Evolutionary conservation across 345 rosid genomes (phyloP).

Genomic region (Gossypium mustelinum): DNA sequence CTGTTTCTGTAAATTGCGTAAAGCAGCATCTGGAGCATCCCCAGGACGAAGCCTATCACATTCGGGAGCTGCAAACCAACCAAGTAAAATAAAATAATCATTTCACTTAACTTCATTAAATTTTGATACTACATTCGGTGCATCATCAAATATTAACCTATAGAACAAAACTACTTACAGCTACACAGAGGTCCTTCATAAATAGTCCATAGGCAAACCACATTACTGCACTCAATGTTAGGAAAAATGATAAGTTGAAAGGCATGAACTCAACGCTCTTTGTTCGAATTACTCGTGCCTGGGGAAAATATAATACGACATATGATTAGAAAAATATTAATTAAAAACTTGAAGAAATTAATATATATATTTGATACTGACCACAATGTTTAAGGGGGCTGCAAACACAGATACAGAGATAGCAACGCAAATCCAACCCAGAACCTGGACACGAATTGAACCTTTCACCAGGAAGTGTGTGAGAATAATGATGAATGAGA

Average conservation of each 20-base stretch:
- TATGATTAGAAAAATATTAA: neutral
- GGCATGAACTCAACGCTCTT: slow-evolving; percentile 97
- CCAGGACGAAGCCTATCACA: slow-evolving; percentile 62
- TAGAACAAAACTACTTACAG: slow-evolving; percentile 43
- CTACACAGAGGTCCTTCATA: slow-evolving; percentile 54
- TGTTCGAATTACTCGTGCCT: slow-evolving; percentile 47
- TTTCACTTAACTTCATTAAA: neutral
- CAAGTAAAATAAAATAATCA: neutral
- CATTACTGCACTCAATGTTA: slow-evolving; percentile 68
- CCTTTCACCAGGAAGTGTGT: slow-evolving; percentile 34
- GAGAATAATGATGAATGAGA: slow-evolving; percentile 41
- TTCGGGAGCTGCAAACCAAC: slow-evolving; percentile 56
- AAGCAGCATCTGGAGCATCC: slow-evolving; percentile 65
- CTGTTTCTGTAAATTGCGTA: slow-evolving; percentile 50
- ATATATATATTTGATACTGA: slow-evolving; percentile 14
- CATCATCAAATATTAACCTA: too few species aligned
- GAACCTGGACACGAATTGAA: slow-evolving; percentile 28
- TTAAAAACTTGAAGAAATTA: neutral
- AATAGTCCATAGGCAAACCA: slow-evolving; percentile 83
- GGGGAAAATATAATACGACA: neutral
- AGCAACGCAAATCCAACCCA: slow-evolving; percentile 85
- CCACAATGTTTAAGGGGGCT: slow-evolving; percentile 75
- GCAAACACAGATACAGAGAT: slow-evolving; percentile 71
- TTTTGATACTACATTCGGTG: too few species aligned
- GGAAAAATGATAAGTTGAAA: slow-evolving; percentile 67